phyloP scores from a whole-genome alignment of 768 basidiomycete genomes.

The Scleroderma bovista region DNA sequence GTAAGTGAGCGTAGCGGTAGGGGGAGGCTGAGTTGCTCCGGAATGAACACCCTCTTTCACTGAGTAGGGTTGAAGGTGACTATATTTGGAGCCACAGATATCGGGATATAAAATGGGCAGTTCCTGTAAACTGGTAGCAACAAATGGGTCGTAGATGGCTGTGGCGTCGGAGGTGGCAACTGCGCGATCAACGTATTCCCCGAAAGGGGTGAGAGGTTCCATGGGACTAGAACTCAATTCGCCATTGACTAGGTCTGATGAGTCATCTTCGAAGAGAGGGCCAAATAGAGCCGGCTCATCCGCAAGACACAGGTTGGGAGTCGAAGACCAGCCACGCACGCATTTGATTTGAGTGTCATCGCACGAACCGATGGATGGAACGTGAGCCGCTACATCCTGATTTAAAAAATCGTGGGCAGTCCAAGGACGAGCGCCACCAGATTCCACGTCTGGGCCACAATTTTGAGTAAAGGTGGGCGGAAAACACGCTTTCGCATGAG shows the following conservation, averaged over 20 bases:
- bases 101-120: conserved; percentile 17
- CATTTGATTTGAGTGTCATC: conserved; percentile 1
- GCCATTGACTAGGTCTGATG: conserved; percentile 47
- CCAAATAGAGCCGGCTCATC: conserved; percentile 41
- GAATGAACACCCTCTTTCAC: conserved; percentile 27
- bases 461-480: conserved; percentile 48
- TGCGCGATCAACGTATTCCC: conserved; percentile 68
- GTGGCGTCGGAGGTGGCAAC: conserved; percentile 41
- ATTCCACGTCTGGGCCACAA: conserved; percentile 11
- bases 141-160: conserved; percentile 19
- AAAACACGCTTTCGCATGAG: conserved; percentile 78
- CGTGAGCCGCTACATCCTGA: conserved; percentile 28
- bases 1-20: conserved; percentile 48
- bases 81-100: conserved; percentile 22
- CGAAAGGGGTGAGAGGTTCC: conserved; percentile 73
- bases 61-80: conserved; percentile 13
- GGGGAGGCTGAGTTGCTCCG: conserved; percentile 33
- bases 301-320: conserved; percentile 15
- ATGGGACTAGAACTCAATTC: conserved; percentile 63
- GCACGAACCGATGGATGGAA: conserved; percentile 7
- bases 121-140: conserved; percentile 12
- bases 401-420: conserved; percentile 23
- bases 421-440: conserved; percentile 18
- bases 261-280: conserved; percentile 61
- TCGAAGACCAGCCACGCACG: conserved; percentile 13